These are phyloP conservation scores for Scenedesmus sp. DNA, from an alignment of 163 green algal species.

Conservation along the genomic window DNA sequence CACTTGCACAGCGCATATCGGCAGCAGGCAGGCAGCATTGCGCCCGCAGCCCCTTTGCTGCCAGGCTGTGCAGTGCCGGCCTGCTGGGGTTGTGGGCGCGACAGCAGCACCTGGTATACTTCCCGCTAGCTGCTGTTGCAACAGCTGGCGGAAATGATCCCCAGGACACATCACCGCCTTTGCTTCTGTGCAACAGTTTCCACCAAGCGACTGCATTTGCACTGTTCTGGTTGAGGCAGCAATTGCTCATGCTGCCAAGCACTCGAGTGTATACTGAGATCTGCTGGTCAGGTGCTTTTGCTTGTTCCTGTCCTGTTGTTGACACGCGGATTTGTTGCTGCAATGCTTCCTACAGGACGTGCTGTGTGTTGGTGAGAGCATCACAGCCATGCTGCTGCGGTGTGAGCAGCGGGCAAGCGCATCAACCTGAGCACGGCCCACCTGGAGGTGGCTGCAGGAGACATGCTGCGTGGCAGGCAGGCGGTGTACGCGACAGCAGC, in stretches of 20 bases:
- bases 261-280: too few relatives aligned
- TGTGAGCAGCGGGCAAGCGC: neutral
- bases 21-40: neutral
- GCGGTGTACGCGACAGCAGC: constrained; percentile 15
- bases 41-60: neutral
- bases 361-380: neutral
- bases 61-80: neutral
- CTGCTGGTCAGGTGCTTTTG: too few relatives aligned
- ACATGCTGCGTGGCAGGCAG: constrained; percentile 21
- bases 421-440: constrained; percentile 13
- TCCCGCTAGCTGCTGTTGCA: neutral
- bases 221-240: too few relatives aligned
- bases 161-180: neutral
- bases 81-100: neutral
- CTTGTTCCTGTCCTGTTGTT: neutral
- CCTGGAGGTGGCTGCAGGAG: constrained; percentile 16
- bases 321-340: neutral
- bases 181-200: too few relatives aligned
- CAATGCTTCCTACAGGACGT: neutral
- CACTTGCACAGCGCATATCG: neutral
- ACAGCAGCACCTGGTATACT: constrained; percentile 4
- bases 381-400: constrained; percentile 8
- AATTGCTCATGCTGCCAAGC: too few relatives aligned
- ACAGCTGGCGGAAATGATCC: constrained; percentile 11
- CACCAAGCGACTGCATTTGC: too few relatives aligned